A percentile compares a stretch with the other conserved stretches of the same genome.
Conservation (phyloP, 2,329 filamentous ascomycete genomes). For the Rachicladosporium sp. region DNA sequence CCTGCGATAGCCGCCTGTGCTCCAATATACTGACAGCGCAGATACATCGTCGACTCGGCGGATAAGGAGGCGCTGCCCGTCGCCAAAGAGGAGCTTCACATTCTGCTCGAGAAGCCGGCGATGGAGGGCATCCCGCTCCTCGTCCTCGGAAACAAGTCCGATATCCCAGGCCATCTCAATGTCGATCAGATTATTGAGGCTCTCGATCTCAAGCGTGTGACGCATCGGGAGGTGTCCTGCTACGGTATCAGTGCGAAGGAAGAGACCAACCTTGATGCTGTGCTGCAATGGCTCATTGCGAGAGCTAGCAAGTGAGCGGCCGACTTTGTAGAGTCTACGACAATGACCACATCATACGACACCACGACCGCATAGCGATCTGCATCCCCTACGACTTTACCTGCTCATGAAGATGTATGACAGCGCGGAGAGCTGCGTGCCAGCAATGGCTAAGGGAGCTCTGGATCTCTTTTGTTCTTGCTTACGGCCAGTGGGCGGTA, state of each 20-base stretch:
- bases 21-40: conserved; percentile 19
- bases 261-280: conserved; percentile 95
- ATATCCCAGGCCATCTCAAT: conserved; percentile 77
- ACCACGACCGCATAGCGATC: conserved; percentile 8
- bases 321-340: background rate
- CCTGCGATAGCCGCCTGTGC: conserved; percentile 1
- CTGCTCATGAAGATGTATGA: conserved; percentile 8
- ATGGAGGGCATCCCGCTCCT: conserved; percentile 84
- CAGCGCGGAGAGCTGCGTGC: conserved; percentile 20
- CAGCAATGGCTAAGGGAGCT: conserved; percentile 21
- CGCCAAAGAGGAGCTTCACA: conserved; percentile 84
- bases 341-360: conserved; percentile 6
- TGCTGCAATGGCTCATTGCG: conserved; percentile 91
- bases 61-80: conserved; percentile 69
- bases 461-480: too few species aligned
- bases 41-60: conserved; percentile 93
- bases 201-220: conserved; percentile 78
- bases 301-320: conserved; percentile 55
- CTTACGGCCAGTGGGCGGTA: too few species aligned
- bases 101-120: conserved; percentile 70
- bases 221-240: conserved; percentile 88
- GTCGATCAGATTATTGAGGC: conserved; percentile 94
- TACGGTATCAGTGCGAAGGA: conserved; percentile 98
- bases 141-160: conserved; percentile 94
- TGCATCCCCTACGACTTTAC: too few species aligned